Evolutionary conservation across 1,139 yeast species (phyloP).

Genomic region (Suhomyces atakaporum): DNA sequence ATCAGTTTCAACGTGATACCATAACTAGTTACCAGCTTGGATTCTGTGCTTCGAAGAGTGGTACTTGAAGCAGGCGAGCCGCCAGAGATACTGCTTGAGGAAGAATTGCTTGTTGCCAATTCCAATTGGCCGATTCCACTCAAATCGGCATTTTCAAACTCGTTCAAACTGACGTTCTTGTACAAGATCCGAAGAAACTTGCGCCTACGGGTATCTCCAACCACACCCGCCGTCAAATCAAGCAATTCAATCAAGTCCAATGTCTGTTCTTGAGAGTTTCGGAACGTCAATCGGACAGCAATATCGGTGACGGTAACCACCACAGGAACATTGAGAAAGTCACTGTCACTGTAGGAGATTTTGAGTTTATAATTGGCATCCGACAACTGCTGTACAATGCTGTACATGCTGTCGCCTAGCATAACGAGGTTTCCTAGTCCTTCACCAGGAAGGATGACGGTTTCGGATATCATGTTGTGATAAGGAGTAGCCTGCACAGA

Average conservation of each 20-base stretch:
- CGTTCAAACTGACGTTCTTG: conserved; percentile 36
- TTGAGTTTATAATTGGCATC: conserved; percentile 25
- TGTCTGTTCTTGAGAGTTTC: conserved; percentile 38
- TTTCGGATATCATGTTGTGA: conserved; percentile 23
- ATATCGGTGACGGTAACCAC: conserved; percentile 30
- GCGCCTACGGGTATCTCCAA: conserved; percentile 2
- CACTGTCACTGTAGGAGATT: conserved; percentile 17
- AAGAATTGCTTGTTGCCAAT: conserved; percentile 1
- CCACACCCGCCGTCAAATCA: conserved; percentile 20
- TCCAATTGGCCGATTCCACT: conserved; percentile 6
- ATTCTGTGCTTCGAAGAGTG: conserved; percentile 11
- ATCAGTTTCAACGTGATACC: conserved; percentile 40
- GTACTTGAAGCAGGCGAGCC: conserved; percentile 7
- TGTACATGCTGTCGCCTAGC: conserved; percentile 31
- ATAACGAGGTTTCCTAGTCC: conserved; percentile 34
- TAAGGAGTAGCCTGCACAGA: too few species aligned
- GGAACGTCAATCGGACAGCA: conserved; percentile 45
- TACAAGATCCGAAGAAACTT: conserved; percentile 29
- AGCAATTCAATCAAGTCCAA: conserved; percentile 50
- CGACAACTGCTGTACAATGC: conserved; percentile 26
- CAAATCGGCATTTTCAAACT: conserved; percentile 15
- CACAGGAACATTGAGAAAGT: conserved; percentile 34
- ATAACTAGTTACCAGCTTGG: neutral
- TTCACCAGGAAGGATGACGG: conserved; percentile 34
- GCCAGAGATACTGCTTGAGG: conserved; percentile 7